Percentiles rank a stretch among this genome's conserved stretches.
These are phyloP conservation scores for Infundibulicybe gibba DNA, from an alignment of 768 basidiomycete genomes.

Conservation along the genomic window DNA sequence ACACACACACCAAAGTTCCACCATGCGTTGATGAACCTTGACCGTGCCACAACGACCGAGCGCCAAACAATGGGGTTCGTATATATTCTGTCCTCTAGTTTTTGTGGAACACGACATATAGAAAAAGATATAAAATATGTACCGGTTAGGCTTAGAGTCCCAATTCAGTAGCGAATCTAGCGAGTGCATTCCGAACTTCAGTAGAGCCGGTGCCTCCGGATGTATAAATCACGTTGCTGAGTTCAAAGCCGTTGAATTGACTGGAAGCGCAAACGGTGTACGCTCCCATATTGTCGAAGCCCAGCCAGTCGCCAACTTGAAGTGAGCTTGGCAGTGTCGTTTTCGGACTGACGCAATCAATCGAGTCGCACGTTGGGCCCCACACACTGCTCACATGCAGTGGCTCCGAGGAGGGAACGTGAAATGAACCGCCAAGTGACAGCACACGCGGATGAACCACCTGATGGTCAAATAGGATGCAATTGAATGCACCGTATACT, in stretches of 20 bases:
- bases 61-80: too few relatives aligned
- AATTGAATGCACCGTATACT: constrained; percentile 96
- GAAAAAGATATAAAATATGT: constrained; percentile 5
- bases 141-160: constrained; percentile 27
- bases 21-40: constrained; percentile 26
- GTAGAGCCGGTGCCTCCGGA: constrained; percentile 49
- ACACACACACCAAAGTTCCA: not conserved
- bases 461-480: constrained; percentile 97
- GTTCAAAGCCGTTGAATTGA: constrained; percentile 90
- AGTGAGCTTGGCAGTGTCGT: constrained; percentile 63
- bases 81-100: too few relatives aligned
- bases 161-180: constrained; percentile 41
- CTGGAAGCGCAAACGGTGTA: constrained; percentile 98
- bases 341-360: constrained; percentile 82
- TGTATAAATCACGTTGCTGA: constrained; percentile 79
- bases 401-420: constrained; percentile 40
- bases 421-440: constrained; percentile 66
- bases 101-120: not conserved
- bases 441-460: constrained; percentile 81
- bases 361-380: constrained; percentile 98
- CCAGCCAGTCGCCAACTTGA: constrained; percentile 94
- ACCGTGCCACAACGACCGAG: too few relatives aligned
- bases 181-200: constrained; percentile 52
- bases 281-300: constrained; percentile 98
- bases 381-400: constrained; percentile 72